phyloP scores from a whole-genome alignment of 768 basidiomycete species.

The Agaricus subrufescens region DNA sequence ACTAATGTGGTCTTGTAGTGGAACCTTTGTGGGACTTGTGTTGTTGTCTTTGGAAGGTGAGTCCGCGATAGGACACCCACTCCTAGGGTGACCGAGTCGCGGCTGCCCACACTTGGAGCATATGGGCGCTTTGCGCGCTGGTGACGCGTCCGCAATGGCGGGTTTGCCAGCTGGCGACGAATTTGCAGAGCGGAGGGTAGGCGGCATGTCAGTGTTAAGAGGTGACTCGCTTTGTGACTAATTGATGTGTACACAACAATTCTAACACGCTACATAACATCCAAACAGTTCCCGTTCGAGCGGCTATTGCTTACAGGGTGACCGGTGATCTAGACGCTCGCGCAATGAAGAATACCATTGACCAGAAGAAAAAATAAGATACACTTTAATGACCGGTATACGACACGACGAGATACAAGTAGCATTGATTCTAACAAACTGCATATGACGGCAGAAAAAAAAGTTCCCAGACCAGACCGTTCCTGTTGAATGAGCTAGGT shows the following conservation, averaged over 20 bases:
- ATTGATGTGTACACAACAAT: too few species aligned
- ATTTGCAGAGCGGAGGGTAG: constrained; percentile 19
- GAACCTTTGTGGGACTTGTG: background rate
- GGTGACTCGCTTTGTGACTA: background rate
- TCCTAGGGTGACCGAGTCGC: constrained; percentile 55
- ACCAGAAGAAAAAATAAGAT: constrained; percentile 24
- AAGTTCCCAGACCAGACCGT: background rate
- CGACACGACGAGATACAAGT: constrained; percentile 28
- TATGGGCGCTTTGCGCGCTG: constrained; percentile 46
- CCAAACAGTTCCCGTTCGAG: too few species aligned
- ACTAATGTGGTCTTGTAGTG: constrained; percentile 22
- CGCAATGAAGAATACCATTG: constrained; percentile 22
- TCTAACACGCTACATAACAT: too few species aligned
- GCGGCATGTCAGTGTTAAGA: constrained; percentile 15
- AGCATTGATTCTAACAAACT: constrained; percentile 16
- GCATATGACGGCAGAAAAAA: background rate
- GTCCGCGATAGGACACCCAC: constrained; percentile 49
- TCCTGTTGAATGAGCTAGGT: background rate
- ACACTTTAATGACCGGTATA: constrained; percentile 31
- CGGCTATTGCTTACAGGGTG: too few species aligned
- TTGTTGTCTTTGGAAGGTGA: constrained; percentile 16
- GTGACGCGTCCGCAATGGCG: constrained; percentile 9
- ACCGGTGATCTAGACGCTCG: too few species aligned
- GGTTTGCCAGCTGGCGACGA: constrained; percentile 16
- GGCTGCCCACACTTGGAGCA: constrained; percentile 55